Evolutionary conservation across 768 basidiomycete genomes (phyloP), one percentile per base, ranked within the genome.

Genomic region (Cyclocybe cylindracea): DNA sequence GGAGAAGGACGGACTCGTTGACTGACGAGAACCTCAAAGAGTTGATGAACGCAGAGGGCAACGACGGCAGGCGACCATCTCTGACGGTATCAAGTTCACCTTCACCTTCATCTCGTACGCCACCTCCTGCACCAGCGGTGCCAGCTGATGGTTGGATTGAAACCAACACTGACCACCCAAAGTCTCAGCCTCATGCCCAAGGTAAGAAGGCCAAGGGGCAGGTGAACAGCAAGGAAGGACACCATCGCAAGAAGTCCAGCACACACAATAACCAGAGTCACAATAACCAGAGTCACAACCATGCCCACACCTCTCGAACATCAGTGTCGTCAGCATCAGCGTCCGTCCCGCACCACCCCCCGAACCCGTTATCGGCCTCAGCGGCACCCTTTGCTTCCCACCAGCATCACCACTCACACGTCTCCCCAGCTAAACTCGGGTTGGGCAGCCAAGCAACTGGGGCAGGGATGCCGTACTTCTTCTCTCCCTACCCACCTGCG

Each of bases 81-180:
- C 63, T 65, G 14, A 65, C 67, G 13, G 46, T 60, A 8, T 66
- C 65, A 3, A 50, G 66, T 5, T 60, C 67, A 11, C 61, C 65
- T 3, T 66, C 70, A 11, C 63, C 68, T 7, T 57, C 63, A 10
- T 51, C 65, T 2, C 59, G 57, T 42, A 58, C 59, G 3, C 54
- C 55, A n/a, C 55, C 57, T 10, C 52, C 59, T 14, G 33, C 49
- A 8, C 41, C 39, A 11, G 34, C 37, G 9, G 39, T 48, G 2
- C 45, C 41, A 4, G 60, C 63, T 33, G 72, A 74, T 50, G 74
- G 73, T 4, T 77, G 75, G 75, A 67, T 74, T n/a, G 73, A 75
- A 42, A 65, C 65, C 51, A 55, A 46, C 32, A 31, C 59, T 1
- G 44, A 46, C 11, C 35, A 50, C n/a, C 54, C 55, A 19, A 24